These are phyloP conservation scores for Fusarium lyarnte DNA, from an alignment of 2,329 filamentous ascomycete species.

Conservation along the genomic window DNA sequence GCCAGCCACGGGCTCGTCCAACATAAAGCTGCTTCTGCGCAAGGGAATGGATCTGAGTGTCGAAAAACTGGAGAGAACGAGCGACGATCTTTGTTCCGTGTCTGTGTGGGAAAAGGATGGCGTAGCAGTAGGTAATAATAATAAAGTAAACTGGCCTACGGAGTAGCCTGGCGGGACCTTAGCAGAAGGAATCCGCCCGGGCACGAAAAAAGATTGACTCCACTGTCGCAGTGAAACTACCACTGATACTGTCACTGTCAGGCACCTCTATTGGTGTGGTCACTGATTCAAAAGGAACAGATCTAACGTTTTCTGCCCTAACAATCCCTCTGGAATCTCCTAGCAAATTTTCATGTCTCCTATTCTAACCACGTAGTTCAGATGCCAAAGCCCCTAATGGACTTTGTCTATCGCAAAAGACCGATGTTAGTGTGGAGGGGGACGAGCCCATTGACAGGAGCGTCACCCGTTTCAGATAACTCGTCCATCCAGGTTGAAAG, in stretches of 20 bases:
- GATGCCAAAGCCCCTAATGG: background rate
- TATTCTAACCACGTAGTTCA: background rate
- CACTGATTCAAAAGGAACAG: conserved; percentile 17
- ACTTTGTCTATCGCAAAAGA: background rate
- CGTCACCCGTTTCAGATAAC: conserved; percentile 14
- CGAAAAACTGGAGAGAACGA: conserved; percentile 34
- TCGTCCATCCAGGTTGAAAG: background rate
- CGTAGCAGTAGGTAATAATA: conserved; percentile 1
- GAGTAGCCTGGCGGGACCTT: conserved; percentile 15
- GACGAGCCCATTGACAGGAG: background rate
- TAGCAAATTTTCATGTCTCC: background rate
- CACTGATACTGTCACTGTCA: conserved; percentile 7
- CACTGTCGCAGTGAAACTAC: conserved; percentile 22
- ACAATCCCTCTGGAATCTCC: background rate
- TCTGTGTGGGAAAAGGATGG: conserved; percentile 17
- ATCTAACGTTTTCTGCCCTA: conserved; percentile 2
- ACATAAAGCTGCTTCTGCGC: conserved; percentile 21
- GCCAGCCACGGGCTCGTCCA: conserved; percentile 39
- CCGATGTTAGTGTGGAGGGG: background rate
- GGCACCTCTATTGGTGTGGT: conserved; percentile 1
- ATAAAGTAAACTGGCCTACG: conserved; percentile 14
- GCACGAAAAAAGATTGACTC: conserved; percentile 23
- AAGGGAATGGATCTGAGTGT: conserved; percentile 5
- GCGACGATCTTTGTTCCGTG: conserved; percentile 36
- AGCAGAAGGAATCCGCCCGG: conserved; percentile 7